These are phyloP conservation scores for Globisporangium radiosum DNA, from an alignment of 352 stramenopile species.

Conservation along the genomic window DNA sequence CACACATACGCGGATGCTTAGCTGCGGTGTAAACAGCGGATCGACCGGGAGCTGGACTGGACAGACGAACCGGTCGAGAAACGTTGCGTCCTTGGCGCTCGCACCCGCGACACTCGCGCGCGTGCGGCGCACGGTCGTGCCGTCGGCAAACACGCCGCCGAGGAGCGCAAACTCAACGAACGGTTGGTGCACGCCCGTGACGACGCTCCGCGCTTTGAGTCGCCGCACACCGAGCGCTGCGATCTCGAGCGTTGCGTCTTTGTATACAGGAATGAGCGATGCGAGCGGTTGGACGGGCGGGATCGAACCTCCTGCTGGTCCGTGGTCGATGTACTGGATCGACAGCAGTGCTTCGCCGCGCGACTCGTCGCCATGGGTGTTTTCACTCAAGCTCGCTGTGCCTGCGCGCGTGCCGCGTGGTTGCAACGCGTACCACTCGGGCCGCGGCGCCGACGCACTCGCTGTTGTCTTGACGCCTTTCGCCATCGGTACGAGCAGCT, in stretches of 20 bases:
- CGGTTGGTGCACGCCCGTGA: slow-evolving; percentile 46
- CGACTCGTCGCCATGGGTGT: slow-evolving; percentile 20
- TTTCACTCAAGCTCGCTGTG: neutral
- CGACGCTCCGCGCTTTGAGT: slow-evolving; percentile 44
- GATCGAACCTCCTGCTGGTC: slow-evolving; percentile 13
- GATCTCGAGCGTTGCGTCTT: slow-evolving; percentile 55
- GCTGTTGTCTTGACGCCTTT: slow-evolving; percentile 36
- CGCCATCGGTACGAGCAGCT: slow-evolving; percentile 39
- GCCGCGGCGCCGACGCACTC: slow-evolving; percentile 37
- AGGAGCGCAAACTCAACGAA: slow-evolving; percentile 67
- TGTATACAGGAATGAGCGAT: slow-evolving; percentile 37
- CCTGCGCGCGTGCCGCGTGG: neutral
- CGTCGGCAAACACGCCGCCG: slow-evolving; percentile 41
- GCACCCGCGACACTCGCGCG: slow-evolving; percentile 23
- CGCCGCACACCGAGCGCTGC: slow-evolving; percentile 59
- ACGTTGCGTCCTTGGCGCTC: slow-evolving; percentile 66
- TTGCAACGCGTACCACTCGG: slow-evolving; percentile 42
- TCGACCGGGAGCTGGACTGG: slow-evolving; percentile 50
- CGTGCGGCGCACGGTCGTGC: slow-evolving; percentile 25
- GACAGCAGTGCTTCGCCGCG: slow-evolving; percentile 50
- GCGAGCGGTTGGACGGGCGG: slow-evolving; percentile 21
- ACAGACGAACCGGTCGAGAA: slow-evolving; percentile 53
- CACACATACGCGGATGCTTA: slow-evolving; percentile 57
- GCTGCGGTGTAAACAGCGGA: slow-evolving; percentile 48
- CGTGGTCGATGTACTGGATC: slow-evolving; percentile 58